phyloP scores from a whole-genome alignment of 164 flowering plant species.

The Euptelea pleiosperma region DNA sequence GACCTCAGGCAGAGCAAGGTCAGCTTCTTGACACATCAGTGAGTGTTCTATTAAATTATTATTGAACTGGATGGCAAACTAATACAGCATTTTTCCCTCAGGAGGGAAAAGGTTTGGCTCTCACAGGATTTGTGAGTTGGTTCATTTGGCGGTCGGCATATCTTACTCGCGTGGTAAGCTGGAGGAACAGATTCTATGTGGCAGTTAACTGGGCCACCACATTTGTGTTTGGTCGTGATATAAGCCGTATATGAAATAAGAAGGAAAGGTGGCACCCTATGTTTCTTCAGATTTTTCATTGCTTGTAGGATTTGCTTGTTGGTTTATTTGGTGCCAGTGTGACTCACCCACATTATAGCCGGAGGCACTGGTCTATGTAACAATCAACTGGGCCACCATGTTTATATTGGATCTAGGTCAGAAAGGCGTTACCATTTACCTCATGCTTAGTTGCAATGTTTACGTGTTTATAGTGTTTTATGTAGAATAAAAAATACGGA shows the following conservation, averaged over 20 bases:
- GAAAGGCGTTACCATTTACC: no score
- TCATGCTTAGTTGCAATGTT: no score
- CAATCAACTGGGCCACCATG: slow-evolving; percentile 87
- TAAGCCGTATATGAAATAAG: slow-evolving; percentile 61
- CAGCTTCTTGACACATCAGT: not conserved
- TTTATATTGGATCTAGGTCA: slow-evolving; percentile 84
- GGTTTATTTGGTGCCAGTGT: not conserved
- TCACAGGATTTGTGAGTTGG: slow-evolving; percentile 86
- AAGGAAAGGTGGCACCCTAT: slow-evolving; percentile 1
- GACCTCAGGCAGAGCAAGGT: slow-evolving; percentile 96
- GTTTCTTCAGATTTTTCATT: not conserved
- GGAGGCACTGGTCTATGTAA: slow-evolving; percentile 97
- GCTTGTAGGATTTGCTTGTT: not conserved
- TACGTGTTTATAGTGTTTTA: no score
- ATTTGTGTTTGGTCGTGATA: slow-evolving; percentile 88
- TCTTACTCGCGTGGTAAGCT: slow-evolving; percentile 87
- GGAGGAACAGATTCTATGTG: slow-evolving; percentile 96
- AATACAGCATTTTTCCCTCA: slow-evolving; percentile 23
- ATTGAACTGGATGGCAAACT: not conserved
- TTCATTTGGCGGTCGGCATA: slow-evolving; percentile 94
- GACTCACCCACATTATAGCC: no score
- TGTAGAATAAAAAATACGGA: no score
- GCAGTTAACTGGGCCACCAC: slow-evolving; percentile 91
- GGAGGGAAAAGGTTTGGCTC: slow-evolving; percentile 75
- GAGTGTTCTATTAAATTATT: not conserved